Evolutionary conservation across 2,329 filamentous ascomycete genomes (phyloP).

Genomic region (Diaporthe humulicola): DNA sequence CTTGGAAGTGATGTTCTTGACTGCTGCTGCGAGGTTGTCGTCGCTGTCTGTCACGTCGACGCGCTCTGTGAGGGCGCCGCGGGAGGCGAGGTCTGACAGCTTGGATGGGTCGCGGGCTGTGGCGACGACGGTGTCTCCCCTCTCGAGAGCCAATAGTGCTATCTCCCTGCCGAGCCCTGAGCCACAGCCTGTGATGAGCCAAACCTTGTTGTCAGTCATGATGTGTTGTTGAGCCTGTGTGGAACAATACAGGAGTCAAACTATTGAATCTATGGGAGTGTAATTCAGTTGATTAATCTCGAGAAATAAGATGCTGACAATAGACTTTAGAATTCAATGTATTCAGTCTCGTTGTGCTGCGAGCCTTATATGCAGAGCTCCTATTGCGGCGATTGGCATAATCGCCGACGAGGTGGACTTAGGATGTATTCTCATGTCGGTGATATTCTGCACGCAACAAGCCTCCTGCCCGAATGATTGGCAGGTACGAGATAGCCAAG

Average conservation of each 20-base stretch:
- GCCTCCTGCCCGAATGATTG: background rate
- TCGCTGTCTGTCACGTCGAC: conserved; percentile 65
- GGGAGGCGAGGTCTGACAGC: conserved; percentile 57
- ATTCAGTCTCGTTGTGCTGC: background rate
- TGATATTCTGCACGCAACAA: background rate
- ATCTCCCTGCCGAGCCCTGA: conserved; percentile 14
- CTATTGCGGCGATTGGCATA: background rate
- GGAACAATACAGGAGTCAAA: background rate
- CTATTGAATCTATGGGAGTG: too few relatives aligned
- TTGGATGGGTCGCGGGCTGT: conserved; percentile 66
- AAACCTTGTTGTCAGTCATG: background rate
- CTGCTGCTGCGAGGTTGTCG: conserved; percentile 62
- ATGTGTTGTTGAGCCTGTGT: background rate
- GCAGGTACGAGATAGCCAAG: background rate
- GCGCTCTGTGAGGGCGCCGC: conserved; percentile 60
- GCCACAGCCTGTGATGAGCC: conserved; percentile 21
- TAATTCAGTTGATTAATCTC: too few relatives aligned
- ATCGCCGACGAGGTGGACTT: conserved; percentile 4
- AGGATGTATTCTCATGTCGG: background rate
- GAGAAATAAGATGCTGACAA: background rate
- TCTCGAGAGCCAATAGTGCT: background rate
- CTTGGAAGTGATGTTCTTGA: conserved; percentile 58
- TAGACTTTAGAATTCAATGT: background rate
- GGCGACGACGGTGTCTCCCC: conserved; percentile 60
- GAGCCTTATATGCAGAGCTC: background rate